These are phyloP conservation scores for Hymenoscyphus fraxineus DNA, from an alignment of 2,329 filamentous ascomycete species.

Conservation along the genomic window DNA sequence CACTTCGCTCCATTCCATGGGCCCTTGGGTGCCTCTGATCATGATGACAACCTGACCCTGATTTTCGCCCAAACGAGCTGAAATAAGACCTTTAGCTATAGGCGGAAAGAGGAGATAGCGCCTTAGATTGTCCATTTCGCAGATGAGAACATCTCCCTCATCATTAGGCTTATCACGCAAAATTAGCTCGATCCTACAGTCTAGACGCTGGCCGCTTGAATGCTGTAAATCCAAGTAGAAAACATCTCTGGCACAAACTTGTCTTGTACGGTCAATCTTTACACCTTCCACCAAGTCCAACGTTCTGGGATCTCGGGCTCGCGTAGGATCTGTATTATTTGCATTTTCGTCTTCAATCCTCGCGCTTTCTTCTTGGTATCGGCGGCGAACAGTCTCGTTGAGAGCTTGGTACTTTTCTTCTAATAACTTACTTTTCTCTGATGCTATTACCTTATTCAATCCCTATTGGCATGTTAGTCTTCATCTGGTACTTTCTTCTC, in stretches of 20 bases:
- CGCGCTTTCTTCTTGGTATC: conserved; percentile 68
- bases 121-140: conserved; percentile 75
- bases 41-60: conserved; percentile 76
- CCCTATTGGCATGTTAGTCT: conserved; percentile 23
- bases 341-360: conserved; percentile 84
- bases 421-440: conserved; percentile 38
- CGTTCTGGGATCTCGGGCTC: conserved; percentile 74
- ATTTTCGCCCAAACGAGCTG: conserved; percentile 71
- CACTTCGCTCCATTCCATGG: conserved; percentile 76
- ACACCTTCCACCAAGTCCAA: conserved; percentile 68
- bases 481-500: neutral
- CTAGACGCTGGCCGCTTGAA: conserved; percentile 84
- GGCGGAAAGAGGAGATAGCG: conserved; percentile 90
- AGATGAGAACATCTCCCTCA: conserved; percentile 82
- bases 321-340: conserved; percentile 73
- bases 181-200: conserved; percentile 83
- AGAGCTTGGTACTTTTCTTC: conserved; percentile 57
- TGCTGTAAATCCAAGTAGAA: conserved; percentile 84
- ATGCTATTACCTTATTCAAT: conserved; percentile 37
- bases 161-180: conserved; percentile 74
- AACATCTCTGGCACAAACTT: conserved; percentile 84
- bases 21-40: conserved; percentile 68
- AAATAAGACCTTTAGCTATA: conserved; percentile 67
- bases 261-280: conserved; percentile 68
- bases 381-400: conserved; percentile 71